Evolutionary conservation across 2,329 filamentous ascomycete genomes (phyloP).

Genomic region (Alternaria angustiovoidea): DNA sequence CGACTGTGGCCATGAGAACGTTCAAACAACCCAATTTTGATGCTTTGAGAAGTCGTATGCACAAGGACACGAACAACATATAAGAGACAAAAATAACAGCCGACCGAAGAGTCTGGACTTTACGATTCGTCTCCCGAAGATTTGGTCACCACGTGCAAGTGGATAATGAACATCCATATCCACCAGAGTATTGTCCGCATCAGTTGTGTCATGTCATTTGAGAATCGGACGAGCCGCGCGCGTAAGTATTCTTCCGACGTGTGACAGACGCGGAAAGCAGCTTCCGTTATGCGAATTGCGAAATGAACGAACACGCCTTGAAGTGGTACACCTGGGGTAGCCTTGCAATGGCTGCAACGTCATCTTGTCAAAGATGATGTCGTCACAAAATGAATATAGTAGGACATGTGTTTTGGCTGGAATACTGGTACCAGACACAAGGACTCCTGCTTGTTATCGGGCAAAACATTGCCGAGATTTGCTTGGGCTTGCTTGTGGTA

Average conservation of each 20-base stretch:
- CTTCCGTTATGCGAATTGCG: background rate
- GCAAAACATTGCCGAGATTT: conserved; percentile 5
- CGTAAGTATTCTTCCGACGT: background rate
- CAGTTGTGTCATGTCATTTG: background rate
- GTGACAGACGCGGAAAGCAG: background rate
- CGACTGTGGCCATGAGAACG: background rate
- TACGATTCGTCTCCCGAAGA: background rate
- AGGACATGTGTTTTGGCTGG: background rate
- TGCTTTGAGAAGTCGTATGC: background rate
- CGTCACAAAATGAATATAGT: too few relatives aligned
- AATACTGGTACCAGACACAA: background rate
- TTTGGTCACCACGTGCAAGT: background rate
- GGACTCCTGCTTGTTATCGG: background rate
- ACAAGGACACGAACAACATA: background rate
- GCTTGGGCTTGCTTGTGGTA: conserved; percentile 2
- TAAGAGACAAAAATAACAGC: background rate
- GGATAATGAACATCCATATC: background rate
- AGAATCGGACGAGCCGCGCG: background rate
- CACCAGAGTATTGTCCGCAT: background rate
- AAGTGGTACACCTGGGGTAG: background rate
- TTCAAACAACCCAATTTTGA: background rate
- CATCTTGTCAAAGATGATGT: background rate
- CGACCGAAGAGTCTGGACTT: background rate
- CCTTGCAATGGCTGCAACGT: background rate
- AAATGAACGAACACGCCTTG: background rate